Conservation (phyloP, 2,329 filamentous ascomycete species). For the Chrysosporium queenslandicum region DNA sequence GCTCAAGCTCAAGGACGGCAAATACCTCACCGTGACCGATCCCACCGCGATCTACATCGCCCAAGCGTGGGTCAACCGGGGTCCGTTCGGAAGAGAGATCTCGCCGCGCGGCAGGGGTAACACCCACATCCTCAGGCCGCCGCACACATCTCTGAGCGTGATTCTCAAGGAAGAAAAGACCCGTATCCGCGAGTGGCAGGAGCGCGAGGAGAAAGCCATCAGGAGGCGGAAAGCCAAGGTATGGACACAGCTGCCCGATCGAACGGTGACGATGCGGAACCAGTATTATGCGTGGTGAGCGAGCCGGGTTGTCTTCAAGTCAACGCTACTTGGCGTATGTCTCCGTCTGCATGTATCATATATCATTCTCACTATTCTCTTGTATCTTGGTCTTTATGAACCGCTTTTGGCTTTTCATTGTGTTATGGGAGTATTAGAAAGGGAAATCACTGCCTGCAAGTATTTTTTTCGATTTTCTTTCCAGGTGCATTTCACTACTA, state of each 20-base stretch:
- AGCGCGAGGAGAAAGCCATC: slow-evolving; percentile 64
- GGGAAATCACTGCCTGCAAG: no score
- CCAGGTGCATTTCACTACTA: no score
- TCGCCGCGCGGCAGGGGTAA: slow-evolving; percentile 69
- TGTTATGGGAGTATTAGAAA: neutral
- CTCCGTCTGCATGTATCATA: slow-evolving; percentile 7
- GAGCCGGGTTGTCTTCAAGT: neutral
- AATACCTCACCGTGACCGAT: slow-evolving; percentile 59
- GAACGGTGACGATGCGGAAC: slow-evolving; percentile 70
- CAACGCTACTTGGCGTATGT: no score
- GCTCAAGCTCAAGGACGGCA: slow-evolving; percentile 53
- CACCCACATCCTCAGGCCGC: slow-evolving; percentile 57
- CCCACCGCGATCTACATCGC: slow-evolving; percentile 80
- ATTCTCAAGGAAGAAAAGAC: slow-evolving; percentile 91
- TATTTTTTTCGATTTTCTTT: no score
- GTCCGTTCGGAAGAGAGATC: slow-evolving; percentile 49
- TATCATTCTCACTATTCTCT: no score
- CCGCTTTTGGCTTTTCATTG: neutral
- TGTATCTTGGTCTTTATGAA: neutral
- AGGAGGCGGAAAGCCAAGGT: slow-evolving; percentile 66
- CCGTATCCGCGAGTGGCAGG: slow-evolving; percentile 66
- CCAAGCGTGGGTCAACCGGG: slow-evolving; percentile 84
- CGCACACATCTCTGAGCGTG: slow-evolving; percentile 65
- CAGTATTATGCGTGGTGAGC: slow-evolving; percentile 81
- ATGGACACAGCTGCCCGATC: slow-evolving; percentile 81